phyloP scores from a whole-genome alignment of 768 basidiomycete genomes.

The Kwoniella botswanensis region DNA sequence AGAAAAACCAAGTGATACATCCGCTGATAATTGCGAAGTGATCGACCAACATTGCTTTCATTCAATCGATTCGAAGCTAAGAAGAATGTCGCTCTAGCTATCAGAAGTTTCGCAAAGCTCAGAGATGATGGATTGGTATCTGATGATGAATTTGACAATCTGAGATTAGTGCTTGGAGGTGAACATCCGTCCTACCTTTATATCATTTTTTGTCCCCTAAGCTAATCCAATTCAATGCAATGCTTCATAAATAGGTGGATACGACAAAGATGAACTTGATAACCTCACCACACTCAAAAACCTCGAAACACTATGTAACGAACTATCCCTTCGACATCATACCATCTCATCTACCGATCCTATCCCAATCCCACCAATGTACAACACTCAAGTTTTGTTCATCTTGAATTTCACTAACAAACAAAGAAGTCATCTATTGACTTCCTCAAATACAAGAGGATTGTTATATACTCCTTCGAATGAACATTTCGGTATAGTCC shows the following conservation, averaged over 20 bases:
- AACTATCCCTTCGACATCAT: slow-evolving; percentile 63
- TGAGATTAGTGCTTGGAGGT: slow-evolving; percentile 83
- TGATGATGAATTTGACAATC: slow-evolving; percentile 44
- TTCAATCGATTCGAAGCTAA: slow-evolving; percentile 95
- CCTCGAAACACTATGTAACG: slow-evolving; percentile 68
- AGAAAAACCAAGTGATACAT: no score
- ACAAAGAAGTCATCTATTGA: slow-evolving; percentile 83
- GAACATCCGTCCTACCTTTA: slow-evolving; percentile 22
- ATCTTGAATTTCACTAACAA: slow-evolving; percentile 86
- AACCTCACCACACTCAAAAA: slow-evolving; percentile 70
- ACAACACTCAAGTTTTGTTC: slow-evolving; percentile 71
- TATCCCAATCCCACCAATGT: slow-evolving; percentile 8
- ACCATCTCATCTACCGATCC: slow-evolving; percentile 29
- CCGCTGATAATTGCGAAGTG: slow-evolving; percentile 55
- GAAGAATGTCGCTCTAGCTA: slow-evolving; percentile 84
- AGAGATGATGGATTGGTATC: slow-evolving; percentile 32
- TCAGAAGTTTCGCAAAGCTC: slow-evolving; percentile 74
- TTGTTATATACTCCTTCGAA: slow-evolving; percentile 92
- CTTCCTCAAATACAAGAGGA: slow-evolving; percentile 68
- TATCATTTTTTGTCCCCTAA: no score
- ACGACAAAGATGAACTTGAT: slow-evolving; percentile 83
- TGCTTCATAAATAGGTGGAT: slow-evolving; percentile 68
- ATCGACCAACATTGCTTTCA: slow-evolving; percentile 75
- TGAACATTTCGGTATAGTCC: slow-evolving; percentile 97
- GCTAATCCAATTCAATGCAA: no score